A percentile compares a stretch with the other conserved stretches of the same genome.
Evolutionary conservation across 2,329 filamentous ascomycete genomes (phyloP).

Genomic region (Tolypocladium pustulatum): DNA sequence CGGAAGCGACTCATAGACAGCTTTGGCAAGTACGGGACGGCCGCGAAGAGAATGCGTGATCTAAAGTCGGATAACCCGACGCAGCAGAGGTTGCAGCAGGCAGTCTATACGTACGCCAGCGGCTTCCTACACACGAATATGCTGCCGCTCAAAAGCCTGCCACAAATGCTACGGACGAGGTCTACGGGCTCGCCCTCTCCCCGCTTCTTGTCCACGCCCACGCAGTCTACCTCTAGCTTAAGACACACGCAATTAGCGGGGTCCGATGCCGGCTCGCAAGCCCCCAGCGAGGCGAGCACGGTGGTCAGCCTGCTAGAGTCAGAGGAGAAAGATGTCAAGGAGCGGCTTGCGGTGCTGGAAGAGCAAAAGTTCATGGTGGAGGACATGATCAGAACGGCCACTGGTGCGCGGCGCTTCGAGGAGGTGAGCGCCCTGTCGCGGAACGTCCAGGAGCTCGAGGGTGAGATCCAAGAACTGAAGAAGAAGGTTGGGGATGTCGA

Average conservation of each 20-base stretch:
- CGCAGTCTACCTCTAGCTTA: conserved; percentile 24
- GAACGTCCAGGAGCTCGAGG: conserved; percentile 73
- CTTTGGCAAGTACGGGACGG: conserved; percentile 77
- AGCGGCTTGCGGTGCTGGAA: conserved; percentile 73
- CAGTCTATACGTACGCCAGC: conserved; percentile 73
- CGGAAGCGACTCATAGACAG: conserved; percentile 83
- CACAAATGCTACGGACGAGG: conserved; percentile 47
- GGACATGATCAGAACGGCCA: conserved; percentile 72
- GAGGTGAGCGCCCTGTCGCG: conserved; percentile 70
- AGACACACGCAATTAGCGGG: conserved; percentile 36
- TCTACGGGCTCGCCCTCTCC: conserved; percentile 19
- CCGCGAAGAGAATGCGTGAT: conserved; percentile 72
- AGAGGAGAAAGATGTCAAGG: conserved; percentile 74
- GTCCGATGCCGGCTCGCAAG: conserved; percentile 33
- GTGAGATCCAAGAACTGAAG: conserved; percentile 61
- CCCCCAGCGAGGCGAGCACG: conserved; percentile 40
- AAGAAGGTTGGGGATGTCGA: conserved; percentile 59
- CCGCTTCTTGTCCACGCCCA: conserved; percentile 22
- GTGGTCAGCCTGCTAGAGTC: conserved; percentile 54
- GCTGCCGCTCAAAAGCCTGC: conserved; percentile 71
- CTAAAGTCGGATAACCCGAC: conserved; percentile 61
- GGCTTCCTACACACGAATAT: conserved; percentile 82
- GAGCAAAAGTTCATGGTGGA: conserved; percentile 86
- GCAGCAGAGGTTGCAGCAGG: conserved; percentile 66
- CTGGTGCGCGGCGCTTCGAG: conserved; percentile 69